Evolutionary conservation across 2,329 filamentous ascomycete genomes (phyloP), one percentile per base, ranked within the genome.

Genomic region (Raffaelea albimanens): DNA sequence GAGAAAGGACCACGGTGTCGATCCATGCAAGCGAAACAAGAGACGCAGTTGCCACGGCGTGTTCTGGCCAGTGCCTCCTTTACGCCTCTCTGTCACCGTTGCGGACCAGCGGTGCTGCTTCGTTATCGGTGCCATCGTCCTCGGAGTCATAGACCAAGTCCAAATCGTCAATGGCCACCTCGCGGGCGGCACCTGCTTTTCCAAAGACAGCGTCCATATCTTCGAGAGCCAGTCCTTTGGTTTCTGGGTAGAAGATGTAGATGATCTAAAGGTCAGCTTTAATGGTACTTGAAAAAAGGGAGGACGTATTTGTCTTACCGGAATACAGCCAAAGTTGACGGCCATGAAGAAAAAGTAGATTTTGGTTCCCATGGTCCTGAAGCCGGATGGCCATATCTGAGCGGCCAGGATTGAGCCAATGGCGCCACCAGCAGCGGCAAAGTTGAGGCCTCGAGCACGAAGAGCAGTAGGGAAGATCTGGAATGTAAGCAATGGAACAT

Each of bases 341-440:
- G 62, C 63, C 68, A 76, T 76, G 56, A 80, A 79, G 51, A 78
- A 72, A 52, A 78, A 78, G 57, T 78, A 79, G 3, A 76, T 70
- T 19, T 66, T 67, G 13, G 70, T 70, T 3, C 74, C 73, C 19
- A 78, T 63, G 2, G 60, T 64, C 25, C 66, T 63, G 41, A 77
- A 69, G 4, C 73, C 75, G 1, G 78, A 63, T 1, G 75, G 74
- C 75, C 76, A 80, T 13, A 73, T 66, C 48, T 78, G 71, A 0
- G 72, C 68, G 1, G 72, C 72, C 23, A 76, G 62, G 44, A 79
- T 70, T 23, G 75, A 72, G 0, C 75, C 76, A 34, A 78, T 66
- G n/a, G 75, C 68, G 20, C 73, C 72, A 0, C 68, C 73, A 0
- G 73, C 73, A 1, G 76, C 73, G 0, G 75, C 68, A 36, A 79